Evolutionary conservation across 306 rosid genomes (phyloP).

Genomic region (Malus sylvestris): DNA sequence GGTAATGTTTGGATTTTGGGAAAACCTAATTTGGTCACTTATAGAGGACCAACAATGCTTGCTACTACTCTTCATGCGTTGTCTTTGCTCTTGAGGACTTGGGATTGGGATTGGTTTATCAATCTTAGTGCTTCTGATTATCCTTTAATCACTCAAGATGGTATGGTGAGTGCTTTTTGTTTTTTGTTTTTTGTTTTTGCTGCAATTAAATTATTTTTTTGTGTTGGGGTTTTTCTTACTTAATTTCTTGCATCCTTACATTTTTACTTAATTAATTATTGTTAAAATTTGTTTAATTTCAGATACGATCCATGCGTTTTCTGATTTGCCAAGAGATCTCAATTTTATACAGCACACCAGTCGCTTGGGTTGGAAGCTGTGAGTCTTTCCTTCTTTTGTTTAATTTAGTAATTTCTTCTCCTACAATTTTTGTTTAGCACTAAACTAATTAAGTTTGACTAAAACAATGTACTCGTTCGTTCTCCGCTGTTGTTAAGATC

Average conservation of each 20-base stretch:
- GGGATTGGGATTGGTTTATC: constrained; percentile 87
- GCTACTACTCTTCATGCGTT: constrained; percentile 84
- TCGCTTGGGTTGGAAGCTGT: constrained; percentile 89
- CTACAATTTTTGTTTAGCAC: no score
- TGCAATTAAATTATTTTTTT: neutral
- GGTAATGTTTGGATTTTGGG: constrained; percentile 86
- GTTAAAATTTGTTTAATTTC: neutral
- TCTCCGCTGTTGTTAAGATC: no score
- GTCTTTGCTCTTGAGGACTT: constrained; percentile 60
- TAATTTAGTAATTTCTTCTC: neutral
- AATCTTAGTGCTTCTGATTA: constrained; percentile 96
- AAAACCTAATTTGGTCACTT: constrained; percentile 74
- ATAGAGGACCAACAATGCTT: constrained; percentile 94
- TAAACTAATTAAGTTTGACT: no score
- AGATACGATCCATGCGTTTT: constrained; percentile 81
- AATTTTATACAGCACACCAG: constrained; percentile 86
- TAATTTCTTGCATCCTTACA: neutral
- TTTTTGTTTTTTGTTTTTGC: neutral
- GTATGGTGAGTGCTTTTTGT: constrained; percentile 78
- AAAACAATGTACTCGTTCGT: no score
- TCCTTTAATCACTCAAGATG: constrained; percentile 91
- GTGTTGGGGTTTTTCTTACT: neutral
- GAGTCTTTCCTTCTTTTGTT: neutral
- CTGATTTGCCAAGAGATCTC: constrained; percentile 63
- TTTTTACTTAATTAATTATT: neutral